phyloP scores from a whole-genome alignment of 179 eudicot species.

The Corrigiola litoralis region DNA sequence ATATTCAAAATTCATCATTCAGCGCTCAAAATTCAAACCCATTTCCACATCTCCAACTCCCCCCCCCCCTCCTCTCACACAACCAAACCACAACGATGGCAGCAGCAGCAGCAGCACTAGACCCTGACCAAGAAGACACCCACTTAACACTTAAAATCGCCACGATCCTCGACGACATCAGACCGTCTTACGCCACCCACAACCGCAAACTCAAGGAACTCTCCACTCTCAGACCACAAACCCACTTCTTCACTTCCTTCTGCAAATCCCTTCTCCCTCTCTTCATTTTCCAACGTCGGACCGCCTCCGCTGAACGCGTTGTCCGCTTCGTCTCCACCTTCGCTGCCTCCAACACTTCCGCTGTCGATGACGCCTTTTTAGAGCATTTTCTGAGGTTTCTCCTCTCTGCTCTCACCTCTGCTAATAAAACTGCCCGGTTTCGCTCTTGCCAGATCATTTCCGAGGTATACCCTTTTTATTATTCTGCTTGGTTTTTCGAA shows the following conservation, averaged over 20 bases:
- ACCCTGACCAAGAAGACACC: constrained; percentile 11
- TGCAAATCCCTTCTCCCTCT: constrained; percentile 56
- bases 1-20: too few relatives aligned
- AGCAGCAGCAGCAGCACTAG: too few relatives aligned
- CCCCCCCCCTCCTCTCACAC: too few relatives aligned
- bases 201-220: constrained; percentile 87
- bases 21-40: too few relatives aligned
- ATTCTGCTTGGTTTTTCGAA: neutral
- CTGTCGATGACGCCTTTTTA: constrained; percentile 32
- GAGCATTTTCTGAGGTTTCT: constrained; percentile 63
- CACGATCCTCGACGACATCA: constrained; percentile 49
- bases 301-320: constrained; percentile 60
- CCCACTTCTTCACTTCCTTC: constrained; percentile 50
- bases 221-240: constrained; percentile 40
- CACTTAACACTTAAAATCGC: constrained; percentile 37
- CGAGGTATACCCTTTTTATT: constrained; percentile 42
- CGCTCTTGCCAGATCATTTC: constrained; percentile 84
- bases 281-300: constrained; percentile 59
- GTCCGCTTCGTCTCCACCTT: constrained; percentile 65
- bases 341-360: constrained; percentile 24
- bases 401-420: constrained; percentile 50
- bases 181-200: constrained; percentile 67
- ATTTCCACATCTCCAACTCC: too few relatives aligned
- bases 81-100: constrained; percentile 36
- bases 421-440: constrained; percentile 63